Evolutionary conservation across 2,329 filamentous ascomycete genomes (phyloP).

Genomic region (Anisogramma anomala): DNA sequence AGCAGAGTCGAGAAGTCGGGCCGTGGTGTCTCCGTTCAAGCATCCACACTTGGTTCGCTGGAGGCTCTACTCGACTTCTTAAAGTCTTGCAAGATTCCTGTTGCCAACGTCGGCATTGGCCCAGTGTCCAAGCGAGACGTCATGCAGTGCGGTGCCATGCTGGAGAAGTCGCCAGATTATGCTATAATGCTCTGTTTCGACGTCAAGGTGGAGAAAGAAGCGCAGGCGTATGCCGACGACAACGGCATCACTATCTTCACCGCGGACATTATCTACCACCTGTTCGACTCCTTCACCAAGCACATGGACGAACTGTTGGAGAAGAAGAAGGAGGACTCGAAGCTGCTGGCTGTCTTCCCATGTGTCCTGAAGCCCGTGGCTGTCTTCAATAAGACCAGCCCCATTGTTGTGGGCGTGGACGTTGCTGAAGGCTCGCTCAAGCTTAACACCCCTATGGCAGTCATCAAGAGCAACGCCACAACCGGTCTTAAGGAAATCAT

Average conservation of each 20-base stretch:
- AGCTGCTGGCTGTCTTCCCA: conserved; percentile 92
- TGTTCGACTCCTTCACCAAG: conserved; percentile 92
- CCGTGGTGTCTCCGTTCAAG: conserved; percentile 91
- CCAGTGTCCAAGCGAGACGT: conserved; percentile 97
- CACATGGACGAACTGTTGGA: conserved; percentile 82
- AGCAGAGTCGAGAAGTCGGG: conserved; percentile 85
- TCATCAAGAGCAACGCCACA: conserved; percentile 67
- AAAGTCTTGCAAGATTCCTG: conserved; percentile 90
- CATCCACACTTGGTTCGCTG: conserved; percentile 90
- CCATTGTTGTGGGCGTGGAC: conserved; percentile 92
- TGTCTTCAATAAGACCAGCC: conserved; percentile 96
- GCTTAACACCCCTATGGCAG: conserved; percentile 81
- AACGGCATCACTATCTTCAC: conserved; percentile 96
- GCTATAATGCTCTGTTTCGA: conserved; percentile 99
- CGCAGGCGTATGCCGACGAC: conserved; percentile 79
- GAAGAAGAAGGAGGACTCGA: conserved; percentile 92
- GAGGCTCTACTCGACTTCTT: conserved; percentile 95
- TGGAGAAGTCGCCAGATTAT: conserved; percentile 88
- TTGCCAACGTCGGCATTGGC: conserved; percentile 92
- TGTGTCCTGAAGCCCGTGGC: conserved; percentile 82
- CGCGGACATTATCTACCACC: conserved; percentile 96
- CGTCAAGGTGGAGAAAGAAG: conserved; percentile 98
- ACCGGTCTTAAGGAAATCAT: conserved; percentile 79
- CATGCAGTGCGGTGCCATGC: conserved; percentile 88
- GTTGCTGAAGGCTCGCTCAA: conserved; percentile 81